phyloP scores from a whole-genome alignment of 768 basidiomycete species.

The Naganishia antarctica region DNA sequence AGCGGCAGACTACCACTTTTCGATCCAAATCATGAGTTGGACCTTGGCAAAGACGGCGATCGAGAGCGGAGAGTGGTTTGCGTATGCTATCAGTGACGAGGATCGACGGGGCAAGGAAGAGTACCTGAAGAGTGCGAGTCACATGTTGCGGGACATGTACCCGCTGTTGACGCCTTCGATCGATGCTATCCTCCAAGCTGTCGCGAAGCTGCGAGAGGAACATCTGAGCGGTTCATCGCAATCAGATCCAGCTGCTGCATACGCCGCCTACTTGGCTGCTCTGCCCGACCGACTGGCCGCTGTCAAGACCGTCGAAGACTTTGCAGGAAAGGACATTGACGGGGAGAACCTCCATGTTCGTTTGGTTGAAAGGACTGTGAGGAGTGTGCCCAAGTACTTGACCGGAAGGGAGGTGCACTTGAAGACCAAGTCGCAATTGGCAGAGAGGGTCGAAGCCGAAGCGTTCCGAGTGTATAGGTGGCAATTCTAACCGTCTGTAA shows the following conservation, averaged over 20 bases:
- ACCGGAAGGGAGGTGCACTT: background rate
- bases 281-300: constrained; percentile 13
- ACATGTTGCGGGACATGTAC: constrained; percentile 22
- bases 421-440: constrained; percentile 5
- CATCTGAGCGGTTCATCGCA: background rate
- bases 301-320: background rate
- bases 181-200: constrained; percentile 2
- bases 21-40: constrained; percentile 16
- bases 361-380: constrained; percentile 9
- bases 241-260: background rate
- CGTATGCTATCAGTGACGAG: background rate
- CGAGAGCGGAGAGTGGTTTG: constrained; percentile 14
- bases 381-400: constrained; percentile 14
- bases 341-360: constrained; percentile 17
- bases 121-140: constrained; percentile 5
- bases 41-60: constrained; percentile 21
- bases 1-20: constrained; percentile 20
- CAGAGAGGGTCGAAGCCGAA: background rate
- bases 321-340: constrained; percentile 11
- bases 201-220: constrained; percentile 1
- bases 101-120: background rate
- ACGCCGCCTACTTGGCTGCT: constrained; percentile 7
- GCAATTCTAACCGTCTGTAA: constrained; percentile 3
- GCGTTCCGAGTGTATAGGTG: constrained; percentile 8
- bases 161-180: constrained; percentile 21